A percentile compares a stretch with the other conserved stretches of the same genome.
These are phyloP conservation scores for Podaxis sp. DNA, from an alignment of 768 basidiomycete species.

Conservation along the genomic window DNA sequence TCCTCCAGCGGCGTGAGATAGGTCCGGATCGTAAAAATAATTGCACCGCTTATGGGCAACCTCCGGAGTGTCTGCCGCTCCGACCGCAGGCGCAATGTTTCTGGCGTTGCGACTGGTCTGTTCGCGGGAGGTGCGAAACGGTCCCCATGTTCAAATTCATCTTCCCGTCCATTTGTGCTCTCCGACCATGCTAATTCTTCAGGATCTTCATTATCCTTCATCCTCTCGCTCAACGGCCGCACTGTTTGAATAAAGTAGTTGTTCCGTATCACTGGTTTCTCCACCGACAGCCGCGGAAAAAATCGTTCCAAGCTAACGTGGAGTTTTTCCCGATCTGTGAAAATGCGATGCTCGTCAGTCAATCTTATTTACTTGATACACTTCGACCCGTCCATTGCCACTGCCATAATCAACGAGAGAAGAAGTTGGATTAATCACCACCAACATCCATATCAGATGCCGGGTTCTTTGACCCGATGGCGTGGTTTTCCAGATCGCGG, in stretches of 20 bases:
- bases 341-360: conserved; percentile 4
- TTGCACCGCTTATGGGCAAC: conserved; percentile 56
- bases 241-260: conserved; percentile 51
- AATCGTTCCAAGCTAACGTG: conserved; percentile 64
- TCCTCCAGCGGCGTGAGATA: conserved; percentile 54
- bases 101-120: conserved; percentile 25
- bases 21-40: conserved; percentile 67
- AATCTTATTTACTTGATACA: conserved; percentile 6
- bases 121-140: conserved; percentile 12
- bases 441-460: conserved; percentile 4
- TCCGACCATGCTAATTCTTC: conserved; percentile 65
- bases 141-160: conserved; percentile 28
- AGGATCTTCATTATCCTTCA: conserved; percentile 39
- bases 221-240: conserved; percentile 13
- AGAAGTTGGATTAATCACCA: conserved; percentile 1
- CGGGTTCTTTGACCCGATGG: background rate
- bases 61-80: conserved; percentile 68
- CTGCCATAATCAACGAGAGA: background rate
- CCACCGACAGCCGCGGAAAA: conserved; percentile 60
- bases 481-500: background rate
- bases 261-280: conserved; percentile 68
- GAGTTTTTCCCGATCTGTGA: conserved; percentile 54
- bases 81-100: conserved; percentile 48
- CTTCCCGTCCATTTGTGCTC: conserved; percentile 53
- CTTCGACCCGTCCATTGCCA: background rate